A percentile compares a stretch with the other conserved stretches of the same genome.
phyloP scores from a whole-genome alignment of 371 early-diverging fungal genomes.

The Cokeromyces recurvatus region DNA sequence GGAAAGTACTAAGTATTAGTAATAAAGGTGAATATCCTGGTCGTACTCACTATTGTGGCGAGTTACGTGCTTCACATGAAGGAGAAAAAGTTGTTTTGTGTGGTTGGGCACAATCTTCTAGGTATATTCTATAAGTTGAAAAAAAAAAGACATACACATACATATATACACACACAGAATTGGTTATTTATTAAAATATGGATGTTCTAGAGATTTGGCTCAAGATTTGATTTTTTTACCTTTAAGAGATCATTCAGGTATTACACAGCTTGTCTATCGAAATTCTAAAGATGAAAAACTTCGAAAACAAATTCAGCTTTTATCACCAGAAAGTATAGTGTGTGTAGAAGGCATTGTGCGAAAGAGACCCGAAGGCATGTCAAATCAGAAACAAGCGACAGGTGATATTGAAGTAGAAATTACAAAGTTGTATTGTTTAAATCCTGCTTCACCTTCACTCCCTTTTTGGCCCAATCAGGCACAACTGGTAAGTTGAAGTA shows the following conservation, averaged over 20 bases:
- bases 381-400: conserved; percentile 47
- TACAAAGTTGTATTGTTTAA: conserved; percentile 58
- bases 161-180: not conserved
- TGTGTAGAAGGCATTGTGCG: conserved; percentile 60
- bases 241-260: conserved; percentile 64
- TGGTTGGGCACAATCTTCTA: conserved; percentile 74
- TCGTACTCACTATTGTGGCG: conserved; percentile 72
- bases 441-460: conserved; percentile 60
- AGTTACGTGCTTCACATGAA: conserved; percentile 45
- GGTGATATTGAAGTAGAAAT: conserved; percentile 76
- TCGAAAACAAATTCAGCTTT: conserved; percentile 34
- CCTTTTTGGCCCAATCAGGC: conserved; percentile 69
- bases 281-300: conserved; percentile 15
- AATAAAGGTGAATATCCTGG: conserved; percentile 45
- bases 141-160: not conserved
- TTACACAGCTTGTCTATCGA: conserved; percentile 59
- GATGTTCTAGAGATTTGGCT: conserved; percentile 47
- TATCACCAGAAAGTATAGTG: conserved; percentile 64
- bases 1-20: too few relatives aligned
- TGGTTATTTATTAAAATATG: not conserved
- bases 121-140: conserved; percentile 26
- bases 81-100: conserved; percentile 63
- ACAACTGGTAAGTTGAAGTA: conserved; percentile 43
- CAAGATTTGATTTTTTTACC: conserved; percentile 64
- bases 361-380: conserved; percentile 46